Base-by-base conservation (phyloP, 1,284 basidiomycete genomes). In the Papiliotrema fonsecae region DNA sequence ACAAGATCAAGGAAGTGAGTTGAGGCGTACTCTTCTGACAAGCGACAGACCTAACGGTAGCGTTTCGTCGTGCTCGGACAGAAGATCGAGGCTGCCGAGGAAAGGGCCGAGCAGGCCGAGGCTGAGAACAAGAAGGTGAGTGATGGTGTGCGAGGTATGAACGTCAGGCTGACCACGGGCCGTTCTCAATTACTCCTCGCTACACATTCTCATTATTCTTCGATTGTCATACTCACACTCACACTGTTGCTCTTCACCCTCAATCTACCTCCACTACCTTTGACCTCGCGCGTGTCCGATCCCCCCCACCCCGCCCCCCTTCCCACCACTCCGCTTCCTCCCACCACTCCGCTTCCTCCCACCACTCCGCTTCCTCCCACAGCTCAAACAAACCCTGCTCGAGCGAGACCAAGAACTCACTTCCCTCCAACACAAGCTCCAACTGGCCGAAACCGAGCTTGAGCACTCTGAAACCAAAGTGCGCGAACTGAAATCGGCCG, bases 321-420 rank as follows among this genome's bases (percentile, higher is more conserved):
- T 14, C 47, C n/a, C 25, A 25, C 16, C 7, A 25, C 6, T 18
- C 31, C 24, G 35, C 32, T 37, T 38, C 19, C 9, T 22, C 19
- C 30, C 44, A 45, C 35, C 25, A 27, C 35, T 35, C 25, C 19
- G 27, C n/a, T n/a, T 19, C 24, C 42, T 2, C 48, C 35, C 31
- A 5, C 9, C 14, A 25, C n/a, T 27, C 35, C 30, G 27, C 19
- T 27, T 9, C 30, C 28, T 37, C 36, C 22, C 22, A 6, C 58
- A 73, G 64, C 77, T 80, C 57, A 86, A 94, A 67, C 90, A 92
- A 73, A 71, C 79, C 38, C 71, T 92, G 39, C 81, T 97, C 34
- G 79, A 82, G 68, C 87, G 86, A 68, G 94, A 97, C 27, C 92
- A 97, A 73, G 85, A 88, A 69, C 87, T 92, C 65, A 77, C 77